phyloP scores from a whole-genome alignment of 495 filamentous ascomycete species.

The Penicillium goetzii region DNA sequence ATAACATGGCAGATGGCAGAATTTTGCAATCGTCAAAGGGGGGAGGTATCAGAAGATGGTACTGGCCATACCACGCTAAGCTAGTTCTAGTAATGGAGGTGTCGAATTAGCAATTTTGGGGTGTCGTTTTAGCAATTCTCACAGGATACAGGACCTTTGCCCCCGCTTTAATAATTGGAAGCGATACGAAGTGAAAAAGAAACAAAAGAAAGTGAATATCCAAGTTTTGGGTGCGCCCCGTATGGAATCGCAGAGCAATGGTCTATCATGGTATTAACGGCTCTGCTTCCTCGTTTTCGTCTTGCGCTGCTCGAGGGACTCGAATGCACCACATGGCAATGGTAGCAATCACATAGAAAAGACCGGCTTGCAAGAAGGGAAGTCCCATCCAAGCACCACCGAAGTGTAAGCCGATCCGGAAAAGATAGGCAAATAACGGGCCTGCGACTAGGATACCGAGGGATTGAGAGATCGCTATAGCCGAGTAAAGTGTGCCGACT shows the following conservation, averaged over 20 bases:
- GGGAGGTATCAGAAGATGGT: no score
- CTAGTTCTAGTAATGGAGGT: no score
- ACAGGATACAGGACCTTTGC: no score
- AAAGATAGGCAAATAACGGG: constrained; percentile 42
- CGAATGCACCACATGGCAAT: constrained; percentile 24
- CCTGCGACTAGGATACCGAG: constrained; percentile 38
- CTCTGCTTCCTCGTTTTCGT: constrained; percentile 20
- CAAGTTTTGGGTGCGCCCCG: not conserved
- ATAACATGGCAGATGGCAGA: no score
- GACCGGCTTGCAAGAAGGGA: constrained; percentile 35
- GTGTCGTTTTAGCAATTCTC: no score
- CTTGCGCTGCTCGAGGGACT: constrained; percentile 7
- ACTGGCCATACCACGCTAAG: no score
- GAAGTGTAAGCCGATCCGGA: constrained; percentile 43
- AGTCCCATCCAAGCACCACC: constrained; percentile 40
- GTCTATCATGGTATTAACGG: constrained; percentile 8
- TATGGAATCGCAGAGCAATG: not conserved
- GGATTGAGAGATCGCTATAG: constrained; percentile 37
- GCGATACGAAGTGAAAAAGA: constrained; percentile 1
- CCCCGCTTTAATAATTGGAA: not conserved
- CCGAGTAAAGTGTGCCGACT: constrained; percentile 41
- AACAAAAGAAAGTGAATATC: not conserved
- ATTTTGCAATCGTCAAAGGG: no score
- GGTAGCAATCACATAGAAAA: constrained; percentile 25
- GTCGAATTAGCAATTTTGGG: no score